Conservation (phyloP, 345 rosid species). For the Lagerstroemia speciosa region DNA sequence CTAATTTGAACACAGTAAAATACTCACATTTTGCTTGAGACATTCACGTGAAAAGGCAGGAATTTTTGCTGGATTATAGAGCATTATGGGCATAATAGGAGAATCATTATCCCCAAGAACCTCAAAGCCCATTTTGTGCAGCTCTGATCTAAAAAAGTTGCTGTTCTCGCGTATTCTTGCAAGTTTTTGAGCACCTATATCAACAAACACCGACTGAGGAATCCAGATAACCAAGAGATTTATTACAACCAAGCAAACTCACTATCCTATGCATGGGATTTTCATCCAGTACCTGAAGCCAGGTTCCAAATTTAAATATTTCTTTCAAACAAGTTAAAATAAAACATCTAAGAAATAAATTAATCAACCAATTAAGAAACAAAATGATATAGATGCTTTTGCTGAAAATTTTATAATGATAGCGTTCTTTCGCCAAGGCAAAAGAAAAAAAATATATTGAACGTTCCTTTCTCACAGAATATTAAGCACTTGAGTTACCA, state of each 20-base stretch:
- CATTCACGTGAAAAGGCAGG: slow-evolving; percentile 97
- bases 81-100: slow-evolving; percentile 98
- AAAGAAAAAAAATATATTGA: too few species aligned
- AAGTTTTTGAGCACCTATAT: slow-evolving; percentile 79
- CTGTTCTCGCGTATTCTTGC: slow-evolving; percentile 88
- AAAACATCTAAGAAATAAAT: too few species aligned
- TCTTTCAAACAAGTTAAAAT: neutral
- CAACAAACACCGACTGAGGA: slow-evolving; percentile 5
- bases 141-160: slow-evolving; percentile 86
- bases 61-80: slow-evolving; percentile 91
- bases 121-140: slow-evolving; percentile 92
- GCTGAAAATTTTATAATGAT: too few species aligned
- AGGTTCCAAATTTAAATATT: neutral
- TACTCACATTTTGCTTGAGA: slow-evolving; percentile 54
- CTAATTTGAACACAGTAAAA: neutral
- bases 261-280: neutral
- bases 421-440: too few species aligned
- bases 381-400: too few species aligned
- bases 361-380: neutral
- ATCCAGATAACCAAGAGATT: neutral
- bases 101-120: slow-evolving; percentile 97
- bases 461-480: too few species aligned
- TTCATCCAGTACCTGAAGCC: neutral
- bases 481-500: too few species aligned
- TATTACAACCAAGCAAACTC: neutral